phyloP scores from a whole-genome alignment of 305 asterid species.

The Salvia sclarea region DNA sequence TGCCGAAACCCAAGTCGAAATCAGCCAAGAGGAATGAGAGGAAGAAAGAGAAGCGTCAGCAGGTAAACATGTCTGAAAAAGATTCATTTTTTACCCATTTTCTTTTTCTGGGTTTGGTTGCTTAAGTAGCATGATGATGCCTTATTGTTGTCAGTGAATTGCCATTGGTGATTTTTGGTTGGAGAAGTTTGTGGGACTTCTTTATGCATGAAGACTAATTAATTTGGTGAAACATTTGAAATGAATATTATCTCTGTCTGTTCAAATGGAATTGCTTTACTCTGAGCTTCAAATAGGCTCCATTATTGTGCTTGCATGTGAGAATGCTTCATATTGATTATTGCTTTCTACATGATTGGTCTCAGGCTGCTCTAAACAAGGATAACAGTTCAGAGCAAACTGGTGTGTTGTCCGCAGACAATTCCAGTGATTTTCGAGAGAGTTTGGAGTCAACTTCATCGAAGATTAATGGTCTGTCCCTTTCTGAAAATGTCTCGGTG shows the following conservation, averaged over 20 bases:
- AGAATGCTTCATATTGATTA: not conserved
- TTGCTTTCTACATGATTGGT: slow-evolving; percentile 21
- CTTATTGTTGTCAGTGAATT: too few relatives aligned
- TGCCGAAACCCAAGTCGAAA: slow-evolving; percentile 65
- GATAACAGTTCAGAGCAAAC: slow-evolving; percentile 43
- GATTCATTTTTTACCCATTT: not conserved
- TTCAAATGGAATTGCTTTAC: not conserved
- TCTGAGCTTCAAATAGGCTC: not conserved
- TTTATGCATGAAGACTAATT: too few relatives aligned
- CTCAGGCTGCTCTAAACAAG: slow-evolving; percentile 74
- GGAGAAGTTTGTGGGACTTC: too few relatives aligned
- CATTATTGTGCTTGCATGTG: not conserved
- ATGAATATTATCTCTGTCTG: not conserved
- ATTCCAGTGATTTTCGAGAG: slow-evolving; percentile 41
- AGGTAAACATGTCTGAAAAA: slow-evolving; percentile 38
- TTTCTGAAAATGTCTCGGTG: slow-evolving; percentile 50
- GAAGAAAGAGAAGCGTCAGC: slow-evolving; percentile 86
- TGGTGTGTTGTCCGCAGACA: slow-evolving; percentile 46
- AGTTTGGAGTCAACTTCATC: slow-evolving; percentile 51
- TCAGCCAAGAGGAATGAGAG: slow-evolving; percentile 83
- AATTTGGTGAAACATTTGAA: too few relatives aligned
- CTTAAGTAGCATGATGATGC: not conserved
- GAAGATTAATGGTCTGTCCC: slow-evolving; percentile 64
- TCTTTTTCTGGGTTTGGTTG: not conserved
- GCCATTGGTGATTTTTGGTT: too few relatives aligned